Conservation (phyloP, 331 rosid species). For the Quercus tomentella region DNA sequence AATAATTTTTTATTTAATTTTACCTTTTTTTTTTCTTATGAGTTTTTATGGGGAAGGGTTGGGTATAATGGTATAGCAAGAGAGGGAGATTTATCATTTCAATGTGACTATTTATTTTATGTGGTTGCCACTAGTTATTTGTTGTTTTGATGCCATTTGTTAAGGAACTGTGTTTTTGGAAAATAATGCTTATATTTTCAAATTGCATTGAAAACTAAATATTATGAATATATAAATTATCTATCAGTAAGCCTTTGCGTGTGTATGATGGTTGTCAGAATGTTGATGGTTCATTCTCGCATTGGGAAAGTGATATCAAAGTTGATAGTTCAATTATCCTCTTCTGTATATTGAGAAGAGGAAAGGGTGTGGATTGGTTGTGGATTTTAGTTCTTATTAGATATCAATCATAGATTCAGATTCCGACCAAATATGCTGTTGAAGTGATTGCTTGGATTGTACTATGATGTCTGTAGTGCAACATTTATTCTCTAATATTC, state of each 20-base stretch:
- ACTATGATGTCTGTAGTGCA: background rate
- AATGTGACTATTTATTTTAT: slow-evolving; percentile 28
- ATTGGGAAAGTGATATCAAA: too few species aligned
- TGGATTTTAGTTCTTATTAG: too few species aligned
- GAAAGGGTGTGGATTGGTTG: too few species aligned
- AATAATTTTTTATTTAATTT: slow-evolving; percentile 34
- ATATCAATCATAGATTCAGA: background rate
- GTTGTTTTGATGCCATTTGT: slow-evolving; percentile 15
- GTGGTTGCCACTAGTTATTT: slow-evolving; percentile 9
- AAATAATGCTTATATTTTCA: slow-evolving; percentile 6
- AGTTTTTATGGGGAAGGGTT: slow-evolving; percentile 19
- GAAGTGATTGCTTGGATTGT: background rate
- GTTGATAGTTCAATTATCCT: too few species aligned
- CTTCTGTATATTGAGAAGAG: too few species aligned
- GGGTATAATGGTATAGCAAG: slow-evolving; percentile 49
- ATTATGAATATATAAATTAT: background rate
- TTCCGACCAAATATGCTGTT: background rate
- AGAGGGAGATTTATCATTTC: slow-evolving; percentile 38
- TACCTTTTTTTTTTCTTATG: slow-evolving; percentile 15
- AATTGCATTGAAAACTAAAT: background rate
- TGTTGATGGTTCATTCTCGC: too few species aligned
- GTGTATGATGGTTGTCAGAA: too few species aligned
- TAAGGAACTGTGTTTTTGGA: slow-evolving; percentile 18
- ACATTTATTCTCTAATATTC: background rate
- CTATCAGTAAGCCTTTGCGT: background rate